Conservation (phyloP, 2,329 filamentous ascomycete genomes). For the Calonectria pteridis region DNA sequence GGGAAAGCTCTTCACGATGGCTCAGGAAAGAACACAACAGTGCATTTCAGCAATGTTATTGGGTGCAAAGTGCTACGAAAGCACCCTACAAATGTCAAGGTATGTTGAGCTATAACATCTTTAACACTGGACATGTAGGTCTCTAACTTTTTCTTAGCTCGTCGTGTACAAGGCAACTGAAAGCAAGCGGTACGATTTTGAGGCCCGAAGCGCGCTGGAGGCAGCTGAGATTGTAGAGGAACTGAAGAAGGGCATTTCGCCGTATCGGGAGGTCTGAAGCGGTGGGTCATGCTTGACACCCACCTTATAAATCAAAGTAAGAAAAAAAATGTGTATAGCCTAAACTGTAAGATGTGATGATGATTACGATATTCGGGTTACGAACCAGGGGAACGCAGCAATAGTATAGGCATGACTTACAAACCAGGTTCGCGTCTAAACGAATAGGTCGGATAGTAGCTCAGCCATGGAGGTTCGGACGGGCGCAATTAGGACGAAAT, state of each 20-base stretch:
- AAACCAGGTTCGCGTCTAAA: neutral
- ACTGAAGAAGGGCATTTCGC: constrained; percentile 80
- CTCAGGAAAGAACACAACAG: constrained; percentile 80
- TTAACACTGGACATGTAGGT: neutral
- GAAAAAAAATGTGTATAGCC: neutral
- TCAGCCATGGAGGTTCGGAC: neutral
- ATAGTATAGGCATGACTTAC: neutral
- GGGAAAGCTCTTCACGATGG: constrained; percentile 75
- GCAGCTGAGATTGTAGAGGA: constrained; percentile 84
- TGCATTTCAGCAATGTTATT: constrained; percentile 85
- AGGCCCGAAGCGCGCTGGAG: constrained; percentile 78
- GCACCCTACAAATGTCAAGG: constrained; percentile 85
- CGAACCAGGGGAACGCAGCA: neutral
- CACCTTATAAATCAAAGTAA: neutral
- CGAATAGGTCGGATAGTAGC: neutral
- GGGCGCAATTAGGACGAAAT: neutral
- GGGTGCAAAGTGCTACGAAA: constrained; percentile 85
- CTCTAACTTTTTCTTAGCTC: constrained; percentile 56
- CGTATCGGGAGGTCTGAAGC: constrained; percentile 65
- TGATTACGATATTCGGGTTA: neutral
- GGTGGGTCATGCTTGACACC: too few species aligned
- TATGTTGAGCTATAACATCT: constrained; percentile 46
- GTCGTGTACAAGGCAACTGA: constrained; percentile 82
- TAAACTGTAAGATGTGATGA: neutral
- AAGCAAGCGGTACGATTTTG: constrained; percentile 87